Conservation (phyloP, 1,284 basidiomycete genomes). For the Tylopilus sp. region DNA sequence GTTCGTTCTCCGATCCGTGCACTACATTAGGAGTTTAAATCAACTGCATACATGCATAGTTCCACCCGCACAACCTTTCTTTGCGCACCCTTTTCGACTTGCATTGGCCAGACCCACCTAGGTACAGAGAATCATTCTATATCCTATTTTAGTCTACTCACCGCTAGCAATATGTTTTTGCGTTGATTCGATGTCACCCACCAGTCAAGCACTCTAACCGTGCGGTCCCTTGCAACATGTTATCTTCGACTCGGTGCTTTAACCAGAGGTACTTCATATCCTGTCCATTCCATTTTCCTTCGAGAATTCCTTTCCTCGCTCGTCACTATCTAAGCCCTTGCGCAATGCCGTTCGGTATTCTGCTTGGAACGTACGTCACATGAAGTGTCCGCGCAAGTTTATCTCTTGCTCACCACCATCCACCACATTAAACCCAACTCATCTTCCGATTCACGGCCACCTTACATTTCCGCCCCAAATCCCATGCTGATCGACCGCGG, state of each 20-base stretch:
- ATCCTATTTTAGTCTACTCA: too few species aligned
- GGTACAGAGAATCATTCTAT: background rate
- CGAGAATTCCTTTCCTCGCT: background rate
- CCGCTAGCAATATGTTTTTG: background rate
- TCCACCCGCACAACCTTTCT: background rate
- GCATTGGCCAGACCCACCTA: background rate
- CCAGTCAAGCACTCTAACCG: background rate
- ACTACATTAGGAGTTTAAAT: background rate
- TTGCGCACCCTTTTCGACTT: background rate
- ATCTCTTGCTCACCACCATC: background rate
- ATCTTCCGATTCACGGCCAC: background rate
- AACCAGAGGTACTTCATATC: background rate
- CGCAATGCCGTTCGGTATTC: background rate
- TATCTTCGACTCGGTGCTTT: background rate
- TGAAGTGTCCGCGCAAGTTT: background rate
- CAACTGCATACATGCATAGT: conserved; percentile 2
- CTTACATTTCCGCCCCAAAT: background rate
- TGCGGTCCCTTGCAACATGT: background rate
- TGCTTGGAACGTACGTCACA: background rate
- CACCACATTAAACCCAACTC: background rate
- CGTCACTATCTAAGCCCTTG: background rate
- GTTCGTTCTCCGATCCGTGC: conserved; percentile 1
- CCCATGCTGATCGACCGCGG: background rate
- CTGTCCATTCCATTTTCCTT: background rate
- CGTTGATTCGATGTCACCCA: conserved; percentile 1